phyloP scores from a whole-genome alignment of 2,329 filamentous ascomycete species.

The Exserohilum rostratum region DNA sequence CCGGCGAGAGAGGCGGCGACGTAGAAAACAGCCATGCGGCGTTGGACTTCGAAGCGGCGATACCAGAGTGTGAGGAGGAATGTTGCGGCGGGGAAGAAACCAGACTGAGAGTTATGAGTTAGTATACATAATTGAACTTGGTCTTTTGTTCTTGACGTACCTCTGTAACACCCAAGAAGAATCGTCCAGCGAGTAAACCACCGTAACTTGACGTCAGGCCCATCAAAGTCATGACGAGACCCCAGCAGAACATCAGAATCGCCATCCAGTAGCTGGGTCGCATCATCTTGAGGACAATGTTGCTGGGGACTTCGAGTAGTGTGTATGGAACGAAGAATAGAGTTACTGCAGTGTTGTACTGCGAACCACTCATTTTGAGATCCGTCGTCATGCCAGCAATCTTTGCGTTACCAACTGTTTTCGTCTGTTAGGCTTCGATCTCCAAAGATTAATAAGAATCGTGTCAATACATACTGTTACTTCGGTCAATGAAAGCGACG shows the following conservation, averaged over 20 bases:
- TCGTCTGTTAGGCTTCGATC: slow-evolving; percentile 8
- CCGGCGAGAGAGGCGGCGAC: slow-evolving; percentile 42
- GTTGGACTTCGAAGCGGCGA: slow-evolving; percentile 42
- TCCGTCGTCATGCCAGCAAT: slow-evolving; percentile 50
- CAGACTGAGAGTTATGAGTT: slow-evolving; percentile 49
- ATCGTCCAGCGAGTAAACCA: slow-evolving; percentile 57
- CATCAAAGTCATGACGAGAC: slow-evolving; percentile 51
- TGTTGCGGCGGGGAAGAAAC: slow-evolving; percentile 69
- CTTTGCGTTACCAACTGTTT: slow-evolving; percentile 49
- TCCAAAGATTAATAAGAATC: neutral
- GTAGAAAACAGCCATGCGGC: slow-evolving; percentile 46
- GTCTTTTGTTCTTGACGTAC: slow-evolving; percentile 21
- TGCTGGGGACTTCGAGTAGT: slow-evolving; percentile 46
- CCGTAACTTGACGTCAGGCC: slow-evolving; percentile 55
- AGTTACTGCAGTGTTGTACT: slow-evolving; percentile 51
- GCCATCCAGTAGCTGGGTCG: slow-evolving; percentile 50
- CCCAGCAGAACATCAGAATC: slow-evolving; percentile 50
- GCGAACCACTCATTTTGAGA: slow-evolving; percentile 44
- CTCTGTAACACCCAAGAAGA: slow-evolving; percentile 49
- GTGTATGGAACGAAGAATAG: slow-evolving; percentile 52
- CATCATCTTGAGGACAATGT: slow-evolving; percentile 52
- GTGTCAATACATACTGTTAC: slow-evolving; percentile 30
- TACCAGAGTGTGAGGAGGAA: slow-evolving; percentile 47
- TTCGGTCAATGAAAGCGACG: slow-evolving; percentile 42
- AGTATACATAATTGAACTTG: slow-evolving; percentile 6